phyloP scores from a whole-genome alignment of 371 early-diverging fungal genomes.

The Basidiobolus meristosporus region DNA sequence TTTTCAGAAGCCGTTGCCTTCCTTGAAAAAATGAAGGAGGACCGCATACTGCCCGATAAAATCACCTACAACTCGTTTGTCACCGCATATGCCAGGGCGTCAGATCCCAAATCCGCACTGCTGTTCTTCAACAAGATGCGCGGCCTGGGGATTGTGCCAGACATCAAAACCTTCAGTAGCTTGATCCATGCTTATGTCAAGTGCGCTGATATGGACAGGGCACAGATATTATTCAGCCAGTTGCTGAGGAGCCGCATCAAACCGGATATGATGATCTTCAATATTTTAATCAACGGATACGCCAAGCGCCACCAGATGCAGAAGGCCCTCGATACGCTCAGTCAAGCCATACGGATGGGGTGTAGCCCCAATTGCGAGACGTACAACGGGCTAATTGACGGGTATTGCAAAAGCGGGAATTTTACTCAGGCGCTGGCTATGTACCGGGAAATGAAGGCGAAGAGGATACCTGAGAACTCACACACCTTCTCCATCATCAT shows the following conservation, averaged over 20 bases:
- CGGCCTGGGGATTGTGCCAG: background rate
- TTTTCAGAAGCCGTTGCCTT: background rate
- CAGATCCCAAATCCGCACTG: background rate
- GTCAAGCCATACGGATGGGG: too few species aligned
- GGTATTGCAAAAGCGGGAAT: background rate
- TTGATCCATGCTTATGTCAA: slow-evolving; percentile 1
- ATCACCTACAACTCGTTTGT: slow-evolving; percentile 5
- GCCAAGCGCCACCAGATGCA: too few species aligned
- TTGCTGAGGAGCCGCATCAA: background rate
- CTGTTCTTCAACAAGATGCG: slow-evolving; percentile 1
- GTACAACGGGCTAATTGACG: too few species aligned
- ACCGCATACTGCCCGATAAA: slow-evolving; percentile 2
- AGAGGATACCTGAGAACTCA: background rate
- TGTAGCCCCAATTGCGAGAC: too few species aligned
- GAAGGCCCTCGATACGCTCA: too few species aligned
- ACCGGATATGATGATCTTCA: slow-evolving; percentile 3
- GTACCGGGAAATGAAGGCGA: background rate
- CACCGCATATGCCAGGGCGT: background rate
- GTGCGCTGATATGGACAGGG: slow-evolving; percentile 1
- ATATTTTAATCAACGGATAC: slow-evolving; percentile 3
- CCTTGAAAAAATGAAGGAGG: slow-evolving; percentile 1
- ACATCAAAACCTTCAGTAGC: slow-evolving; percentile 1
- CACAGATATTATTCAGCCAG: slow-evolving; percentile 1
- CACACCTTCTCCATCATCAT: slow-evolving; percentile 1
- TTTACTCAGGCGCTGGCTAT: background rate